Base-by-base conservation (phyloP, 1,139 yeast species). In the Ogataea hybrid region DNA sequence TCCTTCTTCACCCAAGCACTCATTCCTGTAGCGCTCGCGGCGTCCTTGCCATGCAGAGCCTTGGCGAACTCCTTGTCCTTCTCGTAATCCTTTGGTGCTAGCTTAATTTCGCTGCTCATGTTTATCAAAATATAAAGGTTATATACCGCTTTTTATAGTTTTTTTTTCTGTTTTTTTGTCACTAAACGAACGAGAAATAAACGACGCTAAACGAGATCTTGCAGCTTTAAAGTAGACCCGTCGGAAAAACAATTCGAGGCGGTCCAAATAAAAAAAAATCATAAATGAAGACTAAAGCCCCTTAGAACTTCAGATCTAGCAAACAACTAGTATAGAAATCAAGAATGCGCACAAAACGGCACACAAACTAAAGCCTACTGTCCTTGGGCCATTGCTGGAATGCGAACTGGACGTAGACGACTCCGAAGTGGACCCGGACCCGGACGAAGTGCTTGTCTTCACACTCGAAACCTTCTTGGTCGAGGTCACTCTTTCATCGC, bases 1-100 rank as follows among this genome's bases (percentile, higher is more conserved):
- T 87, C 79, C 72, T 92, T 92, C 56, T 81, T 68, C 50, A 88
- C 64, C 54, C 89, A 75, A 23, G 97, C 96, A 33, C 77, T 62
- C 53, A 88, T 71, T 31, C 97, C 98, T 28, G 80, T 69, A 57
- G 75, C 76, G 49, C 77, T 66, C 56, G 77, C 79, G 34, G 80
- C 75, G 33, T 78, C 81, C 42, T 72, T 68, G 53, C 97, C 97
- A 63, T 92, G 97, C 65, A 92, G 68, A 37, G 94, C 90, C 59
- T 82, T 73, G 54, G 96, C 83, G 67, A 90, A 90, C 43, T 81
- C 73, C 59, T 71, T 68, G 61, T 77, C 83, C 54, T 71, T 67
- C 30, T 64, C 65, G 56, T 65, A 71, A 50, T 76, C 65, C 59
- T 73, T 75, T 47, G 63, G 62, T 9, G 66, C 67, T 18, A 63